Evolutionary conservation across 2,329 filamentous ascomycete genomes (phyloP), one percentile per base, ranked within the genome.

Genomic region (Endocalyx cinctus): DNA sequence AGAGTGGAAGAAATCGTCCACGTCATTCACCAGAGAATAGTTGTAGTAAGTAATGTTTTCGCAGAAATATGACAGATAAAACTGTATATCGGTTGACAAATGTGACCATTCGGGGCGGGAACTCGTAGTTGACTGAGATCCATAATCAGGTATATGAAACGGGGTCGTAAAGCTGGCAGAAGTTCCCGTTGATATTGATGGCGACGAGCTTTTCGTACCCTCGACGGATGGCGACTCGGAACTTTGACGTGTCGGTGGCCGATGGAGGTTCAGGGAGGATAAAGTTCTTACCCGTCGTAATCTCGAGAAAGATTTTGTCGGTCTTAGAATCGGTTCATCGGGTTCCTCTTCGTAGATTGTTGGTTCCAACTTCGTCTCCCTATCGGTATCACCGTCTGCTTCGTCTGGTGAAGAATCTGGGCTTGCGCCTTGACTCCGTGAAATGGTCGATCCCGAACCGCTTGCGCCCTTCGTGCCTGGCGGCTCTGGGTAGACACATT

Each of bases 401-500:
- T 72, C 66, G 12, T 72, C 74, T 39, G 69, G 70, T 4, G 73
- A 74, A 14, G 76, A 78, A 25, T 63, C 66, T 3, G 70, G 70
- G 40, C 73, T 77, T 17, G 60, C 54, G 33, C 64, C 62, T 39
- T 66, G 64, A 28, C 60, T 59, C 2, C 54, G 41, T 19, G 49
- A 20, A 36, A 49, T 28, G 15, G 57, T 49, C 45, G 60, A 44
- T 20, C 51, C 42, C 29, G 57, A 45, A 27, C 51, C 45, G 17
- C 41, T 35, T 30, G 59, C 47, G 16, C 62, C 56, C 42, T 69
- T 73, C 25, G 64, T 49, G 8, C 63, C 57, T 29, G 77, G 65
- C 18, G 80, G 69, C 29, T 90, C 87, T 3, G 92, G 90, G 57
- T 96, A 98, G 38, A 84, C 72, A 58, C 92, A 98, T 45, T 94